Percentiles rank a stretch among this genome's conserved stretches.
These are phyloP conservation scores for Biscogniauxia marginata DNA, from an alignment of 2,329 filamentous ascomycete species.

Conservation along the genomic window DNA sequence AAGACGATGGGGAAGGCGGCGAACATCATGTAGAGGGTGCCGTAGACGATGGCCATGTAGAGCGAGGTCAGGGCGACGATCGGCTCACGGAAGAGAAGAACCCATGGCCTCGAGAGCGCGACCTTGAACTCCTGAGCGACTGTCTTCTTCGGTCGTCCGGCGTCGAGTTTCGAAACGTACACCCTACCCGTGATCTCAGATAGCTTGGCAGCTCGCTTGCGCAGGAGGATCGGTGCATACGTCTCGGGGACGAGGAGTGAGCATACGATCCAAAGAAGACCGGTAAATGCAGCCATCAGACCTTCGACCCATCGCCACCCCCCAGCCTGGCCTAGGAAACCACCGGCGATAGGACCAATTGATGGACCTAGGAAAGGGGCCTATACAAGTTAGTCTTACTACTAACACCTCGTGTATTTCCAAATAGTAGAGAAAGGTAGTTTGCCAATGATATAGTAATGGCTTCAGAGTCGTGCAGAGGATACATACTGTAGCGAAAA, in stretches of 20 bases:
- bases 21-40: constrained; percentile 56
- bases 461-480: neutral
- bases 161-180: constrained; percentile 54
- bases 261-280: constrained; percentile 56
- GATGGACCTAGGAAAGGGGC: constrained; percentile 66
- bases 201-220: constrained; percentile 51
- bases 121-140: constrained; percentile 53
- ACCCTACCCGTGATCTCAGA: constrained; percentile 52
- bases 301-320: constrained; percentile 73
- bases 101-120: constrained; percentile 62
- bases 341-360: constrained; percentile 63
- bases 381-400: constrained; percentile 11
- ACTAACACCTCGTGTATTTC: neutral
- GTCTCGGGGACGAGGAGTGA: constrained; percentile 57
- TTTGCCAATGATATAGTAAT: too few relatives aligned
- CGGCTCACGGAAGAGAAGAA: constrained; percentile 66
- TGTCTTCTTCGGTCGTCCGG: constrained; percentile 41
- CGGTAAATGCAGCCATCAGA: constrained; percentile 63
- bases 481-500: constrained; percentile 54
- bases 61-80: constrained; percentile 64
- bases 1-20: constrained; percentile 63
- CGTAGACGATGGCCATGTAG: constrained; percentile 61
- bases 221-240: constrained; percentile 57
- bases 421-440: too few relatives aligned
- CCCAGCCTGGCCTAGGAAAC: constrained; percentile 61